Base-by-base conservation (phyloP, 352 stramenopile genomes). In the Thraustotheca clavata region DNA sequence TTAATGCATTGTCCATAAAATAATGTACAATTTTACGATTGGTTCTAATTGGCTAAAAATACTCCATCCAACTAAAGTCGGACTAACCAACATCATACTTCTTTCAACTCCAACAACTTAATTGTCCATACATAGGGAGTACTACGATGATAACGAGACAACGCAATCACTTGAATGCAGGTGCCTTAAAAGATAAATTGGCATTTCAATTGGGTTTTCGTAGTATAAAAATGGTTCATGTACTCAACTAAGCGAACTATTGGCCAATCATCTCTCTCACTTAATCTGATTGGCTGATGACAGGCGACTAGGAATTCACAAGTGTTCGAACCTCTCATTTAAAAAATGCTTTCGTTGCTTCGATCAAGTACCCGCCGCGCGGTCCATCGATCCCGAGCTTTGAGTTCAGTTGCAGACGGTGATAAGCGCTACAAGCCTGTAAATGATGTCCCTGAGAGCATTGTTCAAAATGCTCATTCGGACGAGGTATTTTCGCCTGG, bases 401-500 rank as follows among this genome's bases (percentile, higher is more conserved):
- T 65, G 27, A 54, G 36, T 35, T 39, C 57, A 9, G 47, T 34
- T n/a, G 16, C 57, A 22, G n/a, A 22, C 4, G 57, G 48, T 12
- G 83, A 93, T 71, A 91, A 93, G 74, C 84, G 84, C 66, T 94
- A 94, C 79, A 75, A 76, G 59, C 79, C 84, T 3, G 84, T 85
- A 43, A 94, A 91, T 65, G 67, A 76, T 8, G 84, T 94, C 68
- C 84, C 84, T 1, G 76, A 96, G 70, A 87, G 83, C 35, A 85
- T 98, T 34, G 73, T 98, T 27, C 71, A 85, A 59, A 69, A 89
- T 29, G 60, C 60, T 22, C 76, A 86, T 41, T 89, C 80, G 41
- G 69, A 77, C 50, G 70, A 85, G 68, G 87, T 93, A 68, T 91
- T 93, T 70, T 93, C 86, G 52, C 83, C 83, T 9, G 83, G 84